Evolutionary conservation across 2,329 filamentous ascomycete species (phyloP), one percentile per base, ranked within the genome.

Genomic region (Rosellinia necatrix): DNA sequence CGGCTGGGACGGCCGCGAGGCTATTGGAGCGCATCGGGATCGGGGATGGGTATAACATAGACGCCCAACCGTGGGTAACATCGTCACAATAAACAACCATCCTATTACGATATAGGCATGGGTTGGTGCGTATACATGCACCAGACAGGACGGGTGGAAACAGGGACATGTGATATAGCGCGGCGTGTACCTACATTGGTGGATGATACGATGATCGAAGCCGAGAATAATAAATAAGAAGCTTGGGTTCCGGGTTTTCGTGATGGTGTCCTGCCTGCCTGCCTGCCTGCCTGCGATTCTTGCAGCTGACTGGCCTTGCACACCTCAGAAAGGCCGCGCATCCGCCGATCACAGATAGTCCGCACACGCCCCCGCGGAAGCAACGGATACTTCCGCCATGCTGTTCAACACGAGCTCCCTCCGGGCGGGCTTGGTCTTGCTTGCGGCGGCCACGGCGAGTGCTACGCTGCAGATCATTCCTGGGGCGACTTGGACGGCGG

Each of bases 381-480:
- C 35, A 27, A 17, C 12, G 13, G 12, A 6, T 1, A 17, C 27
- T n/a, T 25, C 19, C 40, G 46, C 35, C 12, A 63, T 63, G 60
- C 29, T 53, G 24, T 49, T 49, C 42, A 35, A 40, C 15, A 56
- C 43, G 17, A 43, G 9, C 13, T 41, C 48, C 17, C 6, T 53
- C 10, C 30, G 35, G 24, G 47, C 59, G 35, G 9, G 35, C 15
- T 49, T 67, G 49, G 52, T 68, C 48, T 56, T 67, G 49, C 60
- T 67, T 24, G 58, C 58, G 17, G 66, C 64, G n/a, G 52, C 53
- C 7, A 43, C 61, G 32, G 66, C 61, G 10, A 56, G 49, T n/a
- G 68, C 68, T 4, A 64, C 66, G 13, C 59, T 70, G 1, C 68
- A 70, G 49, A 65, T 70, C 46, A 58, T 70, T 13, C 66, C 68